phyloP scores from a whole-genome alignment of 2,329 filamentous ascomycete species.

The Claviceps purpurea region DNA sequence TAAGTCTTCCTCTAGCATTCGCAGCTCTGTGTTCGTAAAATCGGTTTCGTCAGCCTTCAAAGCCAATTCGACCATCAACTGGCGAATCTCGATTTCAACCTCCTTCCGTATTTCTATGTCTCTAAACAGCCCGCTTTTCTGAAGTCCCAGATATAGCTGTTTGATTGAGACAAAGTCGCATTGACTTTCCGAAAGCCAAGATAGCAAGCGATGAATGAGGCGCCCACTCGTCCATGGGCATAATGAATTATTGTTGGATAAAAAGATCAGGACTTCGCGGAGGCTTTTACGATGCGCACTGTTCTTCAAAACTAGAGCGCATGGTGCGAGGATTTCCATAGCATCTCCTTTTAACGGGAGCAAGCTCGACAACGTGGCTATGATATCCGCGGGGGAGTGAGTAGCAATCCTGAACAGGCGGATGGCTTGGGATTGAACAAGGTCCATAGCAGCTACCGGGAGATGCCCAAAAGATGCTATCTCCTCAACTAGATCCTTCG shows the following conservation, averaged over 20 bases:
- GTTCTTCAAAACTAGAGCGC: constrained; percentile 2
- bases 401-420: constrained; percentile 13
- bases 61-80: constrained; percentile 14
- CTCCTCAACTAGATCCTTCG: constrained; percentile 6
- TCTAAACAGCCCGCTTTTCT: constrained; percentile 16
- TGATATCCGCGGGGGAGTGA: constrained; percentile 8
- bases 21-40: constrained; percentile 14
- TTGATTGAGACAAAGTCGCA: constrained; percentile 10
- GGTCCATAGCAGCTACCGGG: constrained; percentile 1
- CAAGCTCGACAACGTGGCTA: constrained; percentile 11
- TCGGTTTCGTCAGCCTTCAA: constrained; percentile 16
- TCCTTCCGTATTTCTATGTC: constrained; percentile 7
- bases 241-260: constrained; percentile 4
- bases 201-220: constrained; percentile 7
- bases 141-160: constrained; percentile 15
- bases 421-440: constrained; percentile 10
- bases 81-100: constrained; percentile 17
- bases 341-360: constrained; percentile 12
- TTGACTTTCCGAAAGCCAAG: neutral
- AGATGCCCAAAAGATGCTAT: constrained; percentile 9
- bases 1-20: constrained; percentile 9
- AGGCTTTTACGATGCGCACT: constrained; percentile 5
- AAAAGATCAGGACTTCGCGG: constrained; percentile 5
- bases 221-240: constrained; percentile 9
- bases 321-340: constrained; percentile 2